Evolutionary conservation across 1,139 yeast species (phyloP), one percentile per base, ranked within the genome.

Genomic region (Suhomyces coccinellae): DNA sequence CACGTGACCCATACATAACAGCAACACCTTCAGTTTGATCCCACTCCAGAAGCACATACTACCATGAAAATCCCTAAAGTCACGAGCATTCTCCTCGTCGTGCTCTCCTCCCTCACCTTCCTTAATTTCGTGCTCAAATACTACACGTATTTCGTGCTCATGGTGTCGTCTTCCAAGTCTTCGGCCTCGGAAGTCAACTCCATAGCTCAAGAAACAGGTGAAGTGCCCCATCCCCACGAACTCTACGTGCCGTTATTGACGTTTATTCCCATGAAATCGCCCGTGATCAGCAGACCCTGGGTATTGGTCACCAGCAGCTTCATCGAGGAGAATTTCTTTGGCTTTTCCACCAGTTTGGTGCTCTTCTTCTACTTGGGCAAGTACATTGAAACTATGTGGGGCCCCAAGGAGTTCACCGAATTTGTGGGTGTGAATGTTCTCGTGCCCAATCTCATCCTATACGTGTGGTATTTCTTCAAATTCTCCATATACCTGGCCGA

Each of bases 161-260:
- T 68, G 49, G 66, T 67, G 7, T 60, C 71, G 13, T 63, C 69
- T 5, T 56, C 68, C 17, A 65, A 65, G 44, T 52, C 56, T 6
- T 51, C 59, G 10, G 56, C 61, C 35, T 51, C 53, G 37, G 64
- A 61, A 34, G 55, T 58, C 37, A 57, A 58, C 47, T 48, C 61
- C 36, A 56, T 66, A 17, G 64, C 67, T 30, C 63, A 67, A 53
- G 71, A 66, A 49, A 64, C 71, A 2, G 72, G 71, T 5, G 70
- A 64, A 44, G 55, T 67, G 2, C 74, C 73, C 3, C 75, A 69
- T 51, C 75, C 76, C 12, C 74, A 69, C 49, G 74, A 69, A 49
- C 56, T 70, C 41, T 71, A 62, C 50, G 75, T 71, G 7, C 76
- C 76, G 3, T 55, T 71, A 30, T 52, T 71, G 17, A 67, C 75